Conservation (phyloP, 257 asterid species). For the Dorcoceras hygrometricum region DNA sequence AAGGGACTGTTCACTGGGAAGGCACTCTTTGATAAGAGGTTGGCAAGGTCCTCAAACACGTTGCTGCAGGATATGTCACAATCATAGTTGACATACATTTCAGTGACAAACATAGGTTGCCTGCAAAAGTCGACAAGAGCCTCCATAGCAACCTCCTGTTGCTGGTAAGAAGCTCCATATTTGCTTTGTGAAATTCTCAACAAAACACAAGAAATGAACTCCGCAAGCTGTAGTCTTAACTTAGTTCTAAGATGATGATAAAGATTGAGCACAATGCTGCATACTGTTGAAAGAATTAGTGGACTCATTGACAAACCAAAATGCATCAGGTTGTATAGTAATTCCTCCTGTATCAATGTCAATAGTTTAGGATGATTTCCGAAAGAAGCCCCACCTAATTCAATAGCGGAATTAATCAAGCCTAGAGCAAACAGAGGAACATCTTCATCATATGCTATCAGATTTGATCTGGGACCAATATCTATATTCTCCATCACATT, state of each 20-base stretch:
- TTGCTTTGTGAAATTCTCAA: constrained; percentile 79
- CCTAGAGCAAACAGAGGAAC: constrained; percentile 96
- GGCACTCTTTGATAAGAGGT: constrained; percentile 78
- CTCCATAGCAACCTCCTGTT: constrained; percentile 97
- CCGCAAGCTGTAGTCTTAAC: constrained; percentile 84
- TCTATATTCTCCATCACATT: constrained; percentile 76
- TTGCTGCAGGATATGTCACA: constrained; percentile 82
- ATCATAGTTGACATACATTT: constrained; percentile 88
- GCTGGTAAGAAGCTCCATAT: constrained; percentile 88
- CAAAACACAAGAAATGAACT: constrained; percentile 72
- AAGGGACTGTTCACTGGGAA: constrained; percentile 89
- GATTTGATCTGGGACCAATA: constrained; percentile 64
- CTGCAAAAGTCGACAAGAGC: constrained; percentile 92
- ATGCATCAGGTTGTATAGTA: constrained; percentile 78
- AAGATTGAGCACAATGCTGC: constrained; percentile 89
- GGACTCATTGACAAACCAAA: constrained; percentile 97
- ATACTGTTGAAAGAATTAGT: constrained; percentile 86
- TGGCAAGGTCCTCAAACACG: constrained; percentile 80
- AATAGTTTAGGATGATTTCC: constrained; percentile 70
- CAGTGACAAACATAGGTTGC: constrained; percentile 74
- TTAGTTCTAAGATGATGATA: constrained; percentile 83
- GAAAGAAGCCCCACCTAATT: constrained; percentile 78
- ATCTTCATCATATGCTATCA: constrained; percentile 87
- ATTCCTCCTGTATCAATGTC: constrained; percentile 79
- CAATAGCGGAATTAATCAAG: constrained; percentile 81